Percentiles rank a stretch among this genome's conserved stretches.
Evolutionary conservation across 2,329 filamentous ascomycete genomes (phyloP).

Genomic region (Kalaharituber pfeilii): DNA sequence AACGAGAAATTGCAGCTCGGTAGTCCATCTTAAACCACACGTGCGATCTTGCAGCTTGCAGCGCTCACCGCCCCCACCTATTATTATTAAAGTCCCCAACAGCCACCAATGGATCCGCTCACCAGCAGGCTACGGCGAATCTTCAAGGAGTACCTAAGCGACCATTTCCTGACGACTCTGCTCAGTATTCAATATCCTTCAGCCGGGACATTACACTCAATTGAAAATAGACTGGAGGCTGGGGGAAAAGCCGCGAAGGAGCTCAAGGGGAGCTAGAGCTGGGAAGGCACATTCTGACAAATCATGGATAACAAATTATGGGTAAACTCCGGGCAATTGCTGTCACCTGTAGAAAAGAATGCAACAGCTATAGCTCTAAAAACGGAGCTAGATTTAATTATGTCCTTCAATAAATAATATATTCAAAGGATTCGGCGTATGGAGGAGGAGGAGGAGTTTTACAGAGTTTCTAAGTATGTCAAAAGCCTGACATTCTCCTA

Average conservation of each 20-base stretch:
- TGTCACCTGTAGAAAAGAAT: neutral
- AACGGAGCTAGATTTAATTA: constrained; percentile 47
- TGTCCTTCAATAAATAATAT: constrained; percentile 33
- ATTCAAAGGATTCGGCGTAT: constrained; percentile 57
- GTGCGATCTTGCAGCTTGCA: no score
- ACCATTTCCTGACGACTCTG: constrained; percentile 15
- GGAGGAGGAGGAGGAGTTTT: constrained; percentile 81
- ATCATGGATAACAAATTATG: constrained; percentile 76
- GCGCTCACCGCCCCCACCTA: no score
- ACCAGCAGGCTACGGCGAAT: constrained; percentile 9
- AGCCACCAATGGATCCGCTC: constrained; percentile 13
- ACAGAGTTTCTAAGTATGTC: constrained; percentile 46
- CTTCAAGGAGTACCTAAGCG: constrained; percentile 18
- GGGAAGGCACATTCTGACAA: constrained; percentile 29
- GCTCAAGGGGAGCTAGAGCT: no score
- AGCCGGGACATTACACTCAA: neutral
- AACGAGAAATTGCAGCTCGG: no score
- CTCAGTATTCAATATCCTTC: constrained; percentile 15
- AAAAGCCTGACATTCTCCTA: no score
- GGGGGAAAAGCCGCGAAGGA: constrained; percentile 8
- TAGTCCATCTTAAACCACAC: no score
- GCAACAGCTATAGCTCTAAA: constrained; percentile 37
- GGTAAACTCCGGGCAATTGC: constrained; percentile 61
- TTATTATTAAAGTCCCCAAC: no score
- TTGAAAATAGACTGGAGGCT: constrained; percentile 3